Percentiles rank a stretch among this genome's conserved stretches.
These are phyloP conservation scores for Malania oleifera DNA, from an alignment of 164 flowering plant genomes.

Conservation along the genomic window DNA sequence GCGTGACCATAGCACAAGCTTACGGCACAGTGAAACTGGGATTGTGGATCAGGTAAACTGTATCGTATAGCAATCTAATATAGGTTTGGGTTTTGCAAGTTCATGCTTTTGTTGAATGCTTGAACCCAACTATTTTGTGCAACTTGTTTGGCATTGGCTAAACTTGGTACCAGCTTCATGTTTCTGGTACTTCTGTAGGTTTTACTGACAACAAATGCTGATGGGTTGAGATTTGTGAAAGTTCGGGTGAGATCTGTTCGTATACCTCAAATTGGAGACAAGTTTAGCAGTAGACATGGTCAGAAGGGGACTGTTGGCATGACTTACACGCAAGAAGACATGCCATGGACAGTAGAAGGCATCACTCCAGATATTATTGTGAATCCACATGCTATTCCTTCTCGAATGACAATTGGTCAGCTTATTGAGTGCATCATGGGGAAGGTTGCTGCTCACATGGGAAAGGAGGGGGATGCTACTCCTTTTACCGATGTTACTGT, in stretches of 20 bases:
- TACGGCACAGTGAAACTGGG: constrained; percentile 96
- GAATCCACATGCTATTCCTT: constrained; percentile 97
- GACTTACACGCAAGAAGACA: constrained; percentile 97
- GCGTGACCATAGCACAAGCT: constrained; percentile 93
- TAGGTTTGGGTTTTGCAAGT: not conserved
- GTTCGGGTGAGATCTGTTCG: constrained; percentile 90
- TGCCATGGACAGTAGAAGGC: constrained; percentile 98
- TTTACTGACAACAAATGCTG: constrained; percentile 90
- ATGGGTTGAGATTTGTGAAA: constrained; percentile 93
- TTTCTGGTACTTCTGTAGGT: constrained; percentile 40
- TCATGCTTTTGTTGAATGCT: not conserved
- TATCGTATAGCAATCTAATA: not conserved
- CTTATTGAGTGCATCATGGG: constrained; percentile 99
- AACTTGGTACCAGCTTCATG: not conserved
- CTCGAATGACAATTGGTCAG: constrained; percentile 98
- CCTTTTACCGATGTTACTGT: constrained; percentile 96
- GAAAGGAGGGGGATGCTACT: constrained; percentile 97
- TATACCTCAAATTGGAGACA: constrained; percentile 96
- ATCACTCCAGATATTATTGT: constrained; percentile 89
- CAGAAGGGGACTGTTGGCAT: constrained; percentile 97
- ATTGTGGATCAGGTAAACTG: constrained; percentile 82
- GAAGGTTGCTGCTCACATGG: constrained; percentile 94
- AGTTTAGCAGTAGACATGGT: constrained; percentile 94
- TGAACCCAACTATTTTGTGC: not conserved
- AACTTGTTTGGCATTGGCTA: not conserved